A percentile compares a stretch with the other conserved stretches of the same genome.
Conservation (phyloP, 768 basidiomycete genomes). For the Chlorophyllum brunneum region DNA sequence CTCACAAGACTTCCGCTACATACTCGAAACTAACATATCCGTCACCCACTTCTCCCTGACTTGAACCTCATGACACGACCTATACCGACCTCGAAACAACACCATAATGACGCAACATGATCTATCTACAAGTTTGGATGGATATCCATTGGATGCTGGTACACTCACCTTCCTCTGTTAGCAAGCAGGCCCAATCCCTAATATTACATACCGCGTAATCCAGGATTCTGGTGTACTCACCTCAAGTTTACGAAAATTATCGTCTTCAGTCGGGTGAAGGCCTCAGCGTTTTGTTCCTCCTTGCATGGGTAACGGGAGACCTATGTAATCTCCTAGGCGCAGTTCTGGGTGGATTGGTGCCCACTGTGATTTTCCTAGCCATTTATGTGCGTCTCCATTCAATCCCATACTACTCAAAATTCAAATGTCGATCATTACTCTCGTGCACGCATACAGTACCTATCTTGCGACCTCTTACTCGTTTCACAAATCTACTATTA, state of each 20-base stretch:
- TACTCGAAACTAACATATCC: background rate
- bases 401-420: constrained; percentile 9
- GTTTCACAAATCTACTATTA: constrained; percentile 91
- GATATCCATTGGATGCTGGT: constrained; percentile 88
- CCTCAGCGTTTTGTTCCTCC: constrained; percentile 74
- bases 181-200: background rate
- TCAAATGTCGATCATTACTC: background rate
- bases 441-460: constrained; percentile 53
- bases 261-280: constrained; percentile 87
- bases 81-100: too few relatives aligned
- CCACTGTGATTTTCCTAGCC: constrained; percentile 86
- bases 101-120: too few relatives aligned
- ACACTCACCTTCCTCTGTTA: constrained; percentile 15
- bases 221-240: constrained; percentile 90
- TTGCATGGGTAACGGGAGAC: constrained; percentile 82
- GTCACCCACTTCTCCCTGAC: background rate
- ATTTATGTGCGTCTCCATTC: constrained; percentile 61
- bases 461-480: constrained; percentile 76
- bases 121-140: constrained; percentile 63
- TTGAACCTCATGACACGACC: too few relatives aligned
- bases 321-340: constrained; percentile 73
- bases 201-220: background rate
- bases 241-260: constrained; percentile 88
- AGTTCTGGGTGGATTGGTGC: constrained; percentile 65
- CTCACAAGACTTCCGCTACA: background rate